phyloP scores from a whole-genome alignment of 163 green algal species.

The Scenedesmus sp. region DNA sequence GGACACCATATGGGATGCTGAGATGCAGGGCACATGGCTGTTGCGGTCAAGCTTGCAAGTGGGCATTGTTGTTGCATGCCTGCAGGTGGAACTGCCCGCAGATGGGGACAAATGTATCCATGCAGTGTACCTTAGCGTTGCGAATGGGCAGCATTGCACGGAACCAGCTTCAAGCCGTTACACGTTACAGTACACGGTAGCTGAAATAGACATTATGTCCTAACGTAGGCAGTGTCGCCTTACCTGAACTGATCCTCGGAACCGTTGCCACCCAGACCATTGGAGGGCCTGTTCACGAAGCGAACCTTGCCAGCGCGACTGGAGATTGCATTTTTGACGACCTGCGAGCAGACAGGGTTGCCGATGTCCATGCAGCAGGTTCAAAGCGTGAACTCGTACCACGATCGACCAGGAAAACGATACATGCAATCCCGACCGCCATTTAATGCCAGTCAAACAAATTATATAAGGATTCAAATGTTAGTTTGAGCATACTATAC shows the following conservation, averaged over 20 bases:
- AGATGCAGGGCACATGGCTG: not conserved
- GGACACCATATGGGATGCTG: not conserved
- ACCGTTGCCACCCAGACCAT: not conserved
- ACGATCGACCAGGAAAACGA: not conserved
- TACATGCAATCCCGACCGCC: not conserved
- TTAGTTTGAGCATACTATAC: not conserved
- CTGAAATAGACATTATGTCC: too few relatives aligned
- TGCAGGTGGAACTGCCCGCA: too few relatives aligned
- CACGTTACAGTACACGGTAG: too few relatives aligned
- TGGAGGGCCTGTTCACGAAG: not conserved
- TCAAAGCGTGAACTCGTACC: constrained; percentile 8
- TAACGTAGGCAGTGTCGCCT: not conserved
- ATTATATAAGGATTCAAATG: not conserved
- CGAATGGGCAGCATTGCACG: too few relatives aligned
- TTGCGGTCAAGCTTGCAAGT: too few relatives aligned
- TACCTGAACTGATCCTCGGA: not conserved
- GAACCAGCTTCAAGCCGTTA: too few relatives aligned
- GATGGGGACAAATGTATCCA: too few relatives aligned
- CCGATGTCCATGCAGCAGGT: not conserved
- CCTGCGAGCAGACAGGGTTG: not conserved
- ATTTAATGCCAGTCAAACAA: not conserved
- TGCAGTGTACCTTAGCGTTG: too few relatives aligned
- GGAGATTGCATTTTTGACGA: not conserved
- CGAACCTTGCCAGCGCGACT: not conserved
- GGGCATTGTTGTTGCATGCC: too few relatives aligned